Conservation (phyloP, 2,329 filamentous ascomycete genomes). For the Apiospora sp. region DNA sequence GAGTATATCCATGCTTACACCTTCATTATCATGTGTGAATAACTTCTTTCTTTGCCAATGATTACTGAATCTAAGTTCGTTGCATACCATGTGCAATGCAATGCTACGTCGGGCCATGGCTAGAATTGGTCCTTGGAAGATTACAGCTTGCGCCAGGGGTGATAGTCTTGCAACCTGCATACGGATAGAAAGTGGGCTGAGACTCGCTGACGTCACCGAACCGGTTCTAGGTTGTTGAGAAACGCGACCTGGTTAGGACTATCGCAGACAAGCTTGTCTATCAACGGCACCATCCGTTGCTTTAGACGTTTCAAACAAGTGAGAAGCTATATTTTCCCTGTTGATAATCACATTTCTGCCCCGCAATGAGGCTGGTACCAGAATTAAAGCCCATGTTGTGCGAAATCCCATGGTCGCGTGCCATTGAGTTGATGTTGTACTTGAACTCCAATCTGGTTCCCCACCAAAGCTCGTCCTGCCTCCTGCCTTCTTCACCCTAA, state of each 20-base stretch:
- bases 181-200: slow-evolving; percentile 12
- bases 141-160: not conserved
- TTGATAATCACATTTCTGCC: not conserved
- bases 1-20: not conserved
- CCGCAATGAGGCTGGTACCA: not conserved
- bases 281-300: not conserved
- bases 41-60: too few species aligned
- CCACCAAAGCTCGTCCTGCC: not conserved
- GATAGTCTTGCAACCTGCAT: not conserved
- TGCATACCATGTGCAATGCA: not conserved
- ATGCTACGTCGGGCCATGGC: not conserved
- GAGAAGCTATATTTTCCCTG: not conserved
- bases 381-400: not conserved
- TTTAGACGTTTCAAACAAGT: slow-evolving; percentile 3
- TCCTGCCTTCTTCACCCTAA: not conserved
- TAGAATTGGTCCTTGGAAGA: not conserved
- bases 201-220: slow-evolving; percentile 8
- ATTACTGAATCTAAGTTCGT: not conserved
- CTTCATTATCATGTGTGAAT: too few species aligned
- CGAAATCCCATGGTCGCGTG: not conserved
- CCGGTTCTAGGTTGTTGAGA: slow-evolving; percentile 8
- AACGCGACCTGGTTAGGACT: not conserved
- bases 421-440: not conserved
- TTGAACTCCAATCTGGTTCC: not conserved
- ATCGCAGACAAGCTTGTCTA: not conserved